Percentiles rank a stretch among this genome's conserved stretches.
These are phyloP conservation scores for Remersonia thermophila DNA, from an alignment of 2,329 filamentous ascomycete species.

Conservation along the genomic window DNA sequence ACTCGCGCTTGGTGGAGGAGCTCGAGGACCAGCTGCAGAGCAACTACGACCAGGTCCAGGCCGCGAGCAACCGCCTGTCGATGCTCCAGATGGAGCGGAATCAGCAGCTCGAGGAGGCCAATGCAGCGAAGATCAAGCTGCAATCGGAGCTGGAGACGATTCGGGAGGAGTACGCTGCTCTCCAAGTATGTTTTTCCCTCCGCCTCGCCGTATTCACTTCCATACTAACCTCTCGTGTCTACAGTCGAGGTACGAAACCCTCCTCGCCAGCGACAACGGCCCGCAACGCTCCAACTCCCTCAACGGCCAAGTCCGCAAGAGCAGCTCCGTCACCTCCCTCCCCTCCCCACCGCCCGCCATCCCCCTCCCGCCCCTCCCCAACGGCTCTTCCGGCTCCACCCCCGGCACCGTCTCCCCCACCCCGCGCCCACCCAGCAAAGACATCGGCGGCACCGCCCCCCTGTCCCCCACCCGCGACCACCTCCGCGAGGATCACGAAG, in stretches of 20 bases:
- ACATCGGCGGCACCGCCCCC: slow-evolving; percentile 36
- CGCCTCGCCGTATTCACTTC: not conserved
- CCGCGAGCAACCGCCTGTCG: slow-evolving; percentile 73
- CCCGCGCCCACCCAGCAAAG: slow-evolving; percentile 69
- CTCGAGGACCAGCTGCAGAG: slow-evolving; percentile 91
- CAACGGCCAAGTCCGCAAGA: slow-evolving; percentile 68
- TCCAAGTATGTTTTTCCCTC: slow-evolving; percentile 54
- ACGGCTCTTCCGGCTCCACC: slow-evolving; percentile 31
- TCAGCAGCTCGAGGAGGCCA: slow-evolving; percentile 66
- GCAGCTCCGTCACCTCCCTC: slow-evolving; percentile 65
- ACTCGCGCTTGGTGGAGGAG: slow-evolving; percentile 82
- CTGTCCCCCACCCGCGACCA: slow-evolving; percentile 43
- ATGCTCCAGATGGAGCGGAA: slow-evolving; percentile 65
- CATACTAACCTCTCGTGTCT: slow-evolving; percentile 4
- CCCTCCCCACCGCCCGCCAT: slow-evolving; percentile 92
- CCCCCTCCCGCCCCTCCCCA: slow-evolving; percentile 82
- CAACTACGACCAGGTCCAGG: slow-evolving; percentile 88
- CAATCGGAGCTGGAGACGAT: slow-evolving; percentile 57
- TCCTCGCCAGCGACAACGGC: slow-evolving; percentile 20
- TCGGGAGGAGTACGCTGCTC: slow-evolving; percentile 56
- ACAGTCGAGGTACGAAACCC: slow-evolving; percentile 50
- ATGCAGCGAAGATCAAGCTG: slow-evolving; percentile 47
- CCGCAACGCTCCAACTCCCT: slow-evolving; percentile 48
- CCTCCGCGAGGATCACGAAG: slow-evolving; percentile 86
- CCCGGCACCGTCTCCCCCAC: slow-evolving; percentile 38